phyloP scores from a whole-genome alignment of 164 flowering plant species.

The Vitis rotundifolia region DNA sequence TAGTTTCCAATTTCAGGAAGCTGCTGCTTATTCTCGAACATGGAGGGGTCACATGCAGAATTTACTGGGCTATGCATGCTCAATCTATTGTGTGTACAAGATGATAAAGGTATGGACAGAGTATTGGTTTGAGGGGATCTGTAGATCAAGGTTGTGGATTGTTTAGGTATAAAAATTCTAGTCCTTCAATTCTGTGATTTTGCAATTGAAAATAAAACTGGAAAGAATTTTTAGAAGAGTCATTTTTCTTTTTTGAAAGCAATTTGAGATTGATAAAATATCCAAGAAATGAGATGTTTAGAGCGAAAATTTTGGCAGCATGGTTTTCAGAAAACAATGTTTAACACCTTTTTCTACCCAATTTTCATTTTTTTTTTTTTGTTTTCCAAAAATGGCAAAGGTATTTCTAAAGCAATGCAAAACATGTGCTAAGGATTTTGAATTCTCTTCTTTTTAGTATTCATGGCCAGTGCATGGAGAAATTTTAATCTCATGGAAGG shows the following conservation, averaged over 20 bases:
- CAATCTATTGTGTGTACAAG: slow-evolving; percentile 96
- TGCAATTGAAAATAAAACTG: no score
- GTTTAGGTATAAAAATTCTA: no score
- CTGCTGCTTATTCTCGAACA: slow-evolving; percentile 95
- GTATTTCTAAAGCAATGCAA: no score
- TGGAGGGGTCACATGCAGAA: slow-evolving; percentile 98
- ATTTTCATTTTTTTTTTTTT: no score
- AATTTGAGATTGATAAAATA: no score
- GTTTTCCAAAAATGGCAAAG: no score
- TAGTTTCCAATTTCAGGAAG: slow-evolving; percentile 54
- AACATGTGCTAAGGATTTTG: not conserved
- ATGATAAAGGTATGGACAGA: slow-evolving; percentile 77
- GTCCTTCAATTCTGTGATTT: no score
- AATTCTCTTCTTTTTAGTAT: not conserved
- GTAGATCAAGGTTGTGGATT: no score
- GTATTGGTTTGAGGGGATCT: not conserved
- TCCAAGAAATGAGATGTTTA: no score
- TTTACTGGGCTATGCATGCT: slow-evolving; percentile 88
- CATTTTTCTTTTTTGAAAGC: not conserved
- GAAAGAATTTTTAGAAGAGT: not conserved
- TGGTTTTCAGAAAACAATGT: no score
- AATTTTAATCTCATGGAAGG: not conserved
- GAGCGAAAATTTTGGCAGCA: no score
- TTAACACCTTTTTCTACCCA: no score
- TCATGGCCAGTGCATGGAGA: not conserved